Conservation (phyloP, 345 rosid species). For the Eucalyptus polyanthemos region DNA sequence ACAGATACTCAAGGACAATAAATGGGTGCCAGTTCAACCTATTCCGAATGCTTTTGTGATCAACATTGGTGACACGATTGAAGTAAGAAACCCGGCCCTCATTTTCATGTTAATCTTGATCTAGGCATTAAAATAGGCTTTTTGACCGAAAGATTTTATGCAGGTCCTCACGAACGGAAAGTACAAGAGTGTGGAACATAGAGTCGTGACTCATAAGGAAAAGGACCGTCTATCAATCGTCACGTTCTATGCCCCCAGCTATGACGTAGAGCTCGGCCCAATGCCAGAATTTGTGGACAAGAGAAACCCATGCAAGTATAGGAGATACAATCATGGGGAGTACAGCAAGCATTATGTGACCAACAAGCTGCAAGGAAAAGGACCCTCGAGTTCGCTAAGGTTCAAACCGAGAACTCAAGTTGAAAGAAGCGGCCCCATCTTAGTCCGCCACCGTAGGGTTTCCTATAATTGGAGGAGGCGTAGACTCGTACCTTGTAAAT, state of each 20-base stretch:
- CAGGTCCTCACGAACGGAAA: slow-evolving; percentile 93
- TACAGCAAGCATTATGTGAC: slow-evolving; percentile 79
- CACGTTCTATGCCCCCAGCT: slow-evolving; percentile 93
- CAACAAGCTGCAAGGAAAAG: slow-evolving; percentile 78
- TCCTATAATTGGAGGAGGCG: background rate
- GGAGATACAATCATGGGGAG: slow-evolving; percentile 84
- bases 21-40: slow-evolving; percentile 61
- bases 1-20: slow-evolving; percentile 65
- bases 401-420: background rate
- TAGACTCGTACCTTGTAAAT: background rate
- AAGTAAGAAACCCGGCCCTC: slow-evolving; percentile 16
- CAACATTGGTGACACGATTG: slow-evolving; percentile 89
- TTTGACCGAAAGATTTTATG: background rate
- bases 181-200: slow-evolving; percentile 92
- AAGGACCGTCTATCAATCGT: slow-evolving; percentile 82
- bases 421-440: background rate
- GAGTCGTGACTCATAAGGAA: slow-evolving; percentile 72
- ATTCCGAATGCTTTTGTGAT: slow-evolving; percentile 61
- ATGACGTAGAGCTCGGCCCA: slow-evolving; percentile 75
- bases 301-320: slow-evolving; percentile 72
- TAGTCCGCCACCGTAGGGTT: background rate
- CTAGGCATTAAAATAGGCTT: background rate
- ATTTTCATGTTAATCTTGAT: background rate
- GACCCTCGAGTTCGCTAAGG: slow-evolving; percentile 78
- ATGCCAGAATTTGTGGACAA: slow-evolving; percentile 61